Evolutionary conservation across 352 stramenopile genomes (phyloP).

Genomic region (Blastocystis hominis): DNA sequence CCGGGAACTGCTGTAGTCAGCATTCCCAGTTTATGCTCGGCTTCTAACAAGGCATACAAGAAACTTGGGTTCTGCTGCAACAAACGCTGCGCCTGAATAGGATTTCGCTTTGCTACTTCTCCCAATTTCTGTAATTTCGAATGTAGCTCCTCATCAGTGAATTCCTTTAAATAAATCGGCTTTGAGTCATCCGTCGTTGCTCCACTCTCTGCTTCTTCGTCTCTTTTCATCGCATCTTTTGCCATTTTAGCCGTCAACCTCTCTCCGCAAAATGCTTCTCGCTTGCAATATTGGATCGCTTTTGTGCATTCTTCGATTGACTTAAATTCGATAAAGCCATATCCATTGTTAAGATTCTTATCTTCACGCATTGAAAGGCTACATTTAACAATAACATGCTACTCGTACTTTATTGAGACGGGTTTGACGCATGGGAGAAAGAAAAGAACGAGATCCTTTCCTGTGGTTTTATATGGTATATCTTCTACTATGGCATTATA

Average conservation of each 20-base stretch:
- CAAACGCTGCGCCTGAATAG: background rate
- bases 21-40: conserved; percentile 24
- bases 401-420: background rate
- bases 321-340: conserved; percentile 27
- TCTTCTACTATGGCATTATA: background rate
- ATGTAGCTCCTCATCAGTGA: background rate
- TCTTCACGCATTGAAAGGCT: background rate
- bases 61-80: conserved; percentile 12
- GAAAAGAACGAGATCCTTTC: conserved; percentile 20
- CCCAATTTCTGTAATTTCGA: background rate
- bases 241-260: background rate
- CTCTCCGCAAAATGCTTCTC: background rate
- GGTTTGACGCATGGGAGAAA: background rate
- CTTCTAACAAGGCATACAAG: conserved; percentile 18
- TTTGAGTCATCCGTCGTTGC: background rate
- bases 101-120: background rate
- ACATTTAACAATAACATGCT: background rate
- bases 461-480: background rate
- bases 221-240: background rate
- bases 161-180: background rate
- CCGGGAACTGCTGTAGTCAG: background rate
- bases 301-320: background rate
- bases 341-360: conserved; percentile 1
- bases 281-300: background rate
- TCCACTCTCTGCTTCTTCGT: background rate